Percentiles rank a stretch among this genome's conserved stretches.
Evolutionary conservation across 202 grass and related monocot species (phyloP).

Genomic region (Bolboschoenoplectus hybrid): DNA sequence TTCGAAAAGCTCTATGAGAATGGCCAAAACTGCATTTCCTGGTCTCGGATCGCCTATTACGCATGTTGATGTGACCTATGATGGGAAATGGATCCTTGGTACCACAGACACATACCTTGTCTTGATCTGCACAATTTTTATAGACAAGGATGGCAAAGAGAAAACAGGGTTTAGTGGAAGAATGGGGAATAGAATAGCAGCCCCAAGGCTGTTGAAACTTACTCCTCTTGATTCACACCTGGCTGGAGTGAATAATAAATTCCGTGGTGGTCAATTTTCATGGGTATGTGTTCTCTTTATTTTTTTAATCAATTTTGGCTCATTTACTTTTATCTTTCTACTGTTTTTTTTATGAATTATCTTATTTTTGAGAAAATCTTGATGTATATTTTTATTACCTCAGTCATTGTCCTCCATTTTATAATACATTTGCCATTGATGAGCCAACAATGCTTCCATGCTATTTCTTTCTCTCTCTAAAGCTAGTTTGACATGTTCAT

Average conservation of each 20-base stretch:
- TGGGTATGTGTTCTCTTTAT: constrained; percentile 59
- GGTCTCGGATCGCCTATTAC: constrained; percentile 83
- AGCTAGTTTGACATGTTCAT: neutral
- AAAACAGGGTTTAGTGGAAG: constrained; percentile 78
- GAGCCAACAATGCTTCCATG: neutral
- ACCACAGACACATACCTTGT: constrained; percentile 79
- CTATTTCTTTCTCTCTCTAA: neutral
- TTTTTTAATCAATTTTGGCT: neutral
- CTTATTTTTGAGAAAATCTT: neutral
- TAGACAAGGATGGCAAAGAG: constrained; percentile 87
- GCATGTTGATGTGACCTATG: constrained; percentile 87
- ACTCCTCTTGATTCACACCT: constrained; percentile 72
- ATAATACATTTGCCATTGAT: neutral
- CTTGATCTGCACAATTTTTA: constrained; percentile 83
- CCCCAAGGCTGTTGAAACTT: constrained; percentile 83
- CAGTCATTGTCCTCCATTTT: neutral
- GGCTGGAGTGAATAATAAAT: constrained; percentile 64
- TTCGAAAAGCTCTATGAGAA: constrained; percentile 91
- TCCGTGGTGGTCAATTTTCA: constrained; percentile 77
- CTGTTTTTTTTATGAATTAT: neutral
- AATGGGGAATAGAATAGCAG: constrained; percentile 90
- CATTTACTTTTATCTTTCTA: constrained; percentile 2
- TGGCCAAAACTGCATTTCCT: constrained; percentile 94
- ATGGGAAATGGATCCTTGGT: constrained; percentile 84
- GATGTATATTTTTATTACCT: neutral